Evolutionary conservation across 768 basidiomycete species (phyloP).

Genomic region (Rhodotorula sphaerocarpa): DNA sequence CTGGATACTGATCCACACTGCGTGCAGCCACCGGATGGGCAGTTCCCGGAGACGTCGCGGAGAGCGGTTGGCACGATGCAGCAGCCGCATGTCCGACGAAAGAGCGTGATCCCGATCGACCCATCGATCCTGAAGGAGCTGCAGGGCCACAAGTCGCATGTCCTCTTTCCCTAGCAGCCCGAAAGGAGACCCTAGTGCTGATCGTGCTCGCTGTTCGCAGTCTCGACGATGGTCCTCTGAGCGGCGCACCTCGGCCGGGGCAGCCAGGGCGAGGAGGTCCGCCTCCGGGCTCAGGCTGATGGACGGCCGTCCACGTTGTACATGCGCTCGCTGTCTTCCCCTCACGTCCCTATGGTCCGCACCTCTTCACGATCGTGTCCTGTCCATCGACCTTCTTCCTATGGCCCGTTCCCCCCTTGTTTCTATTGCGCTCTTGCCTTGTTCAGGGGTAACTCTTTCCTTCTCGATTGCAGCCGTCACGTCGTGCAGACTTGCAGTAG

Average conservation of each 20-base stretch:
- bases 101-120: conserved; percentile 89
- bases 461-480: too few relatives aligned
- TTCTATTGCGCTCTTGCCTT: too few relatives aligned
- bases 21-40: conserved; percentile 25
- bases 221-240: conserved; percentile 31
- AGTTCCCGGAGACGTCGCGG: conserved; percentile 31
- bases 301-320: not conserved
- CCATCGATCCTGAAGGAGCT: conserved; percentile 73
- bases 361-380: too few relatives aligned
- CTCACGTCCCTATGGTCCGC: too few relatives aligned
- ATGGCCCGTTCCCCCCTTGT: too few relatives aligned
- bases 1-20: not conserved
- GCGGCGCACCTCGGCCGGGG: not conserved
- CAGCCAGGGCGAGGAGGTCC: conserved; percentile 8
- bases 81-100: conserved; percentile 77
- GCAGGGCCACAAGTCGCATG: conserved; percentile 34
- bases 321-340: too few relatives aligned
- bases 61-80: conserved; percentile 41
- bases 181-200: not conserved
- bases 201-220: not conserved
- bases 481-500: too few relatives aligned
- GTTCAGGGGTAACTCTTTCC: too few relatives aligned
- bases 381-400: too few relatives aligned
- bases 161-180: not conserved
- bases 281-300: not conserved